These are phyloP conservation scores for Vitis hybrid DNA, from an alignment of 177 flowering plant species.

Conservation along the genomic window DNA sequence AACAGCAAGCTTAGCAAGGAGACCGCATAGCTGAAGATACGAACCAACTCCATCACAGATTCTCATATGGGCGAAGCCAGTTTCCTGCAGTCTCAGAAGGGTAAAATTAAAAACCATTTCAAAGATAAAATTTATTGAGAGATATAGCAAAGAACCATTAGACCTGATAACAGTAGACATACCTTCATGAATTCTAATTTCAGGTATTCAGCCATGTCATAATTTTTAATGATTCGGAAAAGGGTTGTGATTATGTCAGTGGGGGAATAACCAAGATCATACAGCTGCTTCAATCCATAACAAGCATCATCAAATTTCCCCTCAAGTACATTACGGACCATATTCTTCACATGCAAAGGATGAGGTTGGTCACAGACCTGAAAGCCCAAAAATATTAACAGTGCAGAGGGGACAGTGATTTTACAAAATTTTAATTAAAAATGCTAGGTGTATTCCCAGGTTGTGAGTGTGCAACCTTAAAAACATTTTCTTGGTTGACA, in stretches of 20 bases:
- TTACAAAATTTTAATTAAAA: no score
- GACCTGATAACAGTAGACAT: neutral
- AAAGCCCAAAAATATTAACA: constrained; percentile 2
- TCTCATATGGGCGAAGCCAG: constrained; percentile 99
- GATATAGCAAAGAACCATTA: neutral
- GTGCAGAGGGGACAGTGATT: no score
- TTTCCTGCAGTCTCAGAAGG: constrained; percentile 58
- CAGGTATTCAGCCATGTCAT: constrained; percentile 96
- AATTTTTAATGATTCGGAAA: constrained; percentile 88
- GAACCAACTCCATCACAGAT: constrained; percentile 99
- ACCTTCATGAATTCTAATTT: constrained; percentile 98
- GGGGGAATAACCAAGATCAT: constrained; percentile 95
- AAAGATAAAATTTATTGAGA: neutral
- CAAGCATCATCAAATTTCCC: constrained; percentile 97
- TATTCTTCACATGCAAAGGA: constrained; percentile 92
- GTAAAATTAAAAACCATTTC: neutral
- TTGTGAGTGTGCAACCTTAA: constrained; percentile 57
- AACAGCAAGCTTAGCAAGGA: constrained; percentile 81
- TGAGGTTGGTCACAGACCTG: constrained; percentile 99
- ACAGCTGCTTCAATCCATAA: constrained; percentile 83
- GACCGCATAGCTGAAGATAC: constrained; percentile 89
- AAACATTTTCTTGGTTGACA: constrained; percentile 95
- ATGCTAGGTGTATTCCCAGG: neutral
- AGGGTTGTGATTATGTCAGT: constrained; percentile 96
- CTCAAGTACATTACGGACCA: constrained; percentile 78